These are phyloP conservation scores for Chrysochromulina parva DNA, from an alignment of 78 protist species.

Conservation along the genomic window DNA sequence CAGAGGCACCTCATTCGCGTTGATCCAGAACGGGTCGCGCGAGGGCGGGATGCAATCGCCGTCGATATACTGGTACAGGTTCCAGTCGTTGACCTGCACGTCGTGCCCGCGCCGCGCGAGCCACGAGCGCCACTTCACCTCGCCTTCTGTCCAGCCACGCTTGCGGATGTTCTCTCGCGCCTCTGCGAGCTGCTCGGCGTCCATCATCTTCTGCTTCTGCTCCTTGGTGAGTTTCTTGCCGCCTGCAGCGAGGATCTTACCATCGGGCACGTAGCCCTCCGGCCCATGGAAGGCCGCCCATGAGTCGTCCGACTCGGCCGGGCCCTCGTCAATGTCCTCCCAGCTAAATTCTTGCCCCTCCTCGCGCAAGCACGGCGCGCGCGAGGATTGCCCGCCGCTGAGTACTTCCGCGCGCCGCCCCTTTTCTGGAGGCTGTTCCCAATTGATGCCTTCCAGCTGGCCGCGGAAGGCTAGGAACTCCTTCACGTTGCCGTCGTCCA, in stretches of 20 bases:
- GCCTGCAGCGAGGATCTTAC: neutral
- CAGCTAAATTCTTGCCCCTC: neutral
- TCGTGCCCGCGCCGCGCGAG: conserved; percentile 14
- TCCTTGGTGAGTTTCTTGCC: neutral
- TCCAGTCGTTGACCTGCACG: conserved; percentile 25
- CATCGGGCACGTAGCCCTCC: neutral
- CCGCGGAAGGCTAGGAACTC: neutral
- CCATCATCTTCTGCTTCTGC: neutral
- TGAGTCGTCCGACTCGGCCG: neutral
- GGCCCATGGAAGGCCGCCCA: neutral
- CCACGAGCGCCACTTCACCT: conserved; percentile 30
- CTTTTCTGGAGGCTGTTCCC: neutral
- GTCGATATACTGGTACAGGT: neutral
- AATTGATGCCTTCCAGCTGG: neutral
- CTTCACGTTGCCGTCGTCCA: neutral
- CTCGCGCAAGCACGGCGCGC: no score
- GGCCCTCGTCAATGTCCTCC: neutral
- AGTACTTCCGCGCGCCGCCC: neutral
- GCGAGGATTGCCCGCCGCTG: neutral
- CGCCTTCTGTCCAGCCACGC: conserved; percentile 1
- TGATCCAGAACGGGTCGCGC: conserved; percentile 22
- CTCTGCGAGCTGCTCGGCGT: neutral
- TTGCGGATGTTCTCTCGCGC: conserved; percentile 12
- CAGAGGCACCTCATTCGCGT: conserved; percentile 10
- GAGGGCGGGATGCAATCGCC: conserved; percentile 18